Conservation (phyloP, 352 stramenopile genomes). For the Pythium volutum region DNA sequence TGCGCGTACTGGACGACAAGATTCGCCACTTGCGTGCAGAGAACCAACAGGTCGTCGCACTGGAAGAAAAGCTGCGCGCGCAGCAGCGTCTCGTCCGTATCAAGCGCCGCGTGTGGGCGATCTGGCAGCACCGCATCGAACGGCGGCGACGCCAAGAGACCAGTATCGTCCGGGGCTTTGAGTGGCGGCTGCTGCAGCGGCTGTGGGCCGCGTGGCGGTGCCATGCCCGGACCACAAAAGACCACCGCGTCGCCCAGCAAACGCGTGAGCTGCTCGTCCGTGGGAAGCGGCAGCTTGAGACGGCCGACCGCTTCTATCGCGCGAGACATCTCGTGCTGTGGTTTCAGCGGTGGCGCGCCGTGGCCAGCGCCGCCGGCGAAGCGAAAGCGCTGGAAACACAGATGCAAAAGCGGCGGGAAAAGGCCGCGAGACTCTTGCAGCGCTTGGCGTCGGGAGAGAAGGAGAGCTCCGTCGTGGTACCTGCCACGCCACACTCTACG, state of each 20-base stretch:
- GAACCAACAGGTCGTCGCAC: constrained; percentile 19
- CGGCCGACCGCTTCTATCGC: constrained; percentile 37
- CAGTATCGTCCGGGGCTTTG: constrained; percentile 14
- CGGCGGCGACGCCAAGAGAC: constrained; percentile 4
- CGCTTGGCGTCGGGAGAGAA: constrained; percentile 1
- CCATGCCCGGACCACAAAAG: not conserved
- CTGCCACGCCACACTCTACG: not conserved
- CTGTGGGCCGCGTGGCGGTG: constrained; percentile 25
- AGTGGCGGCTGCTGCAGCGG: constrained; percentile 26
- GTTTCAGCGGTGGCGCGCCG: constrained; percentile 52
- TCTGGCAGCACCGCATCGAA: constrained; percentile 21
- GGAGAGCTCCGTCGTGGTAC: not conserved
- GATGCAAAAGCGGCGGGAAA: constrained; percentile 30
- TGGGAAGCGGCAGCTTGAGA: constrained; percentile 16
- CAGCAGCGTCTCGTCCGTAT: constrained; percentile 13
- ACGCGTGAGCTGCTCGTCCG: constrained; percentile 17
- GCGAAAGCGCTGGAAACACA: constrained; percentile 22
- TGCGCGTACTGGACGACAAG: constrained; percentile 18
- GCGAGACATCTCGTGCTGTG: constrained; percentile 33
- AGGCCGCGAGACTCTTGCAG: constrained; percentile 31
- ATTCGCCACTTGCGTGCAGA: constrained; percentile 17
- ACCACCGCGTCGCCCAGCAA: constrained; percentile 16
- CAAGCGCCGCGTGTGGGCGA: constrained; percentile 22
- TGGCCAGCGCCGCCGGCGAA: constrained; percentile 29
- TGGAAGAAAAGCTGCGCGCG: constrained; percentile 9